Conservation (phyloP, 441 rosid genomes). For the Adansonia madagascariensis region DNA sequence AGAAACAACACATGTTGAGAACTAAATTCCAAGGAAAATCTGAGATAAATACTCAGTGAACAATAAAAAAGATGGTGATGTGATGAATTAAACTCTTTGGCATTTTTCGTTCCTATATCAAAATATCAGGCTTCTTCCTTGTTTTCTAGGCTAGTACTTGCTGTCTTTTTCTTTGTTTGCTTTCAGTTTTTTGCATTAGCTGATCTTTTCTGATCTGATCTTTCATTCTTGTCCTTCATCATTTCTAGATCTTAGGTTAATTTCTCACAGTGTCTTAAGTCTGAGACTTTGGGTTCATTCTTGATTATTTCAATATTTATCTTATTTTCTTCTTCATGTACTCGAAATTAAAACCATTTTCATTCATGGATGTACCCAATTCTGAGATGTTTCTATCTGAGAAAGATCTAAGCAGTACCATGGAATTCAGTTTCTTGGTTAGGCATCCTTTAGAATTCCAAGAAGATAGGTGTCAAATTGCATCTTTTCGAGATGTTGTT, state of each 20-base stretch:
- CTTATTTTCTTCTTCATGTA: constrained; percentile 27
- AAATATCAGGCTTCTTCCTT: neutral
- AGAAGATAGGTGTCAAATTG: constrained; percentile 27
- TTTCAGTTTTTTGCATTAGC: neutral
- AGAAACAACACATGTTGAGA: constrained; percentile 23
- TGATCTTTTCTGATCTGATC: neutral
- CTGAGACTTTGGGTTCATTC: neutral
- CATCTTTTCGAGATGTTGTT: constrained; percentile 24
- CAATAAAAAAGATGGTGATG: constrained; percentile 25
- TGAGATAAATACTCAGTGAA: constrained; percentile 22
- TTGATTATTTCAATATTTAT: neutral
- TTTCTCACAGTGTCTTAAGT: neutral
- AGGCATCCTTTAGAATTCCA: constrained; percentile 38
- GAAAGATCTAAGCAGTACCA: constrained; percentile 41
- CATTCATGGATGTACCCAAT: constrained; percentile 45
- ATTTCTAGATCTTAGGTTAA: constrained; percentile 8
- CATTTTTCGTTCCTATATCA: neutral
- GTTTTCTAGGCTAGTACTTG: constrained; percentile 11
- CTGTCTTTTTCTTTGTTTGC: neutral
- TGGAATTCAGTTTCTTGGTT: constrained; percentile 48
- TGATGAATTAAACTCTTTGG: neutral
- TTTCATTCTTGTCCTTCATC: neutral
- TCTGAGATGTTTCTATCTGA: constrained; percentile 39
- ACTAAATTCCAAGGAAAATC: constrained; percentile 39
- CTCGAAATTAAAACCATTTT: constrained; percentile 33